phyloP scores from a whole-genome alignment of 345 rosid species.

The Populus deltoides region DNA sequence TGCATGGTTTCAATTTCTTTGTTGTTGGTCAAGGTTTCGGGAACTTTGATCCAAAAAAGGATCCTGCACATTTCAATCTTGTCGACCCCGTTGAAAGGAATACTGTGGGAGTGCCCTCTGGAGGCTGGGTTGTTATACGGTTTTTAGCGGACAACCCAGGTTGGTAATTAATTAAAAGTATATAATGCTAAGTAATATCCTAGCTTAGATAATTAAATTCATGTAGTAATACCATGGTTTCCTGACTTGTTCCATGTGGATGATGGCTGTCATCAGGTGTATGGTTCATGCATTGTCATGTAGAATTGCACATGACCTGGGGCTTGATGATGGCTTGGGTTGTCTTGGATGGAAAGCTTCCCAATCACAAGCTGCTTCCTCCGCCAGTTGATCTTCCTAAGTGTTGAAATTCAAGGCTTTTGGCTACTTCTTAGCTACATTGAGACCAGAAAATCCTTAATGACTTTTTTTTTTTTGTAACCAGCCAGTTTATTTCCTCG shows the following conservation, averaged over 20 bases:
- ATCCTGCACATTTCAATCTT: not conserved
- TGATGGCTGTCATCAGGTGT: not conserved
- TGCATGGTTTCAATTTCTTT: constrained; percentile 11
- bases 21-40: constrained; percentile 9
- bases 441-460: not conserved
- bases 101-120: constrained; percentile 3
- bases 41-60: not conserved
- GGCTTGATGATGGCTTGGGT: constrained; percentile 1
- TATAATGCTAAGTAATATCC: not conserved
- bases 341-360: not conserved
- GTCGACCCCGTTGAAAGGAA: constrained; percentile 3
- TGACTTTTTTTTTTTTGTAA: not conserved
- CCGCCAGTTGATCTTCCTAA: constrained; percentile 4
- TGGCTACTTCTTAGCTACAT: not conserved
- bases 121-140: not conserved
- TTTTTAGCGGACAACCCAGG: constrained; percentile 9
- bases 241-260: too few species aligned
- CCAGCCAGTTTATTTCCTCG: too few species aligned
- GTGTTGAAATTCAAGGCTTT: not conserved
- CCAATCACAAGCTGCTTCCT: constrained; percentile 1
- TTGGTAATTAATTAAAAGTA: not conserved
- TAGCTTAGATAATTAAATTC: too few species aligned
- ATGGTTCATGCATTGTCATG: constrained; percentile 6
- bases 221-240: too few species aligned
- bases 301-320: constrained; percentile 3